phyloP scores from a whole-genome alignment of 768 basidiomycete species.

The Leucogyrophana mollusca region DNA sequence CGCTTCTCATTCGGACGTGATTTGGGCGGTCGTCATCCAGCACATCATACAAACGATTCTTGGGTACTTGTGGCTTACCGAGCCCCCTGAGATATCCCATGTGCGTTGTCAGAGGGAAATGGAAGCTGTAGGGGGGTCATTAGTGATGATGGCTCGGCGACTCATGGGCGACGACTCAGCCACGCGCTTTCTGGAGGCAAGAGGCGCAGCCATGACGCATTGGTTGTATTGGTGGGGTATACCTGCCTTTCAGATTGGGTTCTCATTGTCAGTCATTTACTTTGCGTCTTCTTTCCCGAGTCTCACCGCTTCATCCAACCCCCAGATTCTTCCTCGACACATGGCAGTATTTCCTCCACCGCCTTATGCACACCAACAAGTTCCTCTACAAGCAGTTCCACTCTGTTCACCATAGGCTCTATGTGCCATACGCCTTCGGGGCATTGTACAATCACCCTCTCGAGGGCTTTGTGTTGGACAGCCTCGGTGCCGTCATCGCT shows the following conservation, averaged over 20 bases:
- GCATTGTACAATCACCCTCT: slow-evolving; percentile 97
- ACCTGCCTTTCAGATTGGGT: slow-evolving; percentile 66
- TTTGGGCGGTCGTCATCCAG: slow-evolving; percentile 82
- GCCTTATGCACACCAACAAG: slow-evolving; percentile 85
- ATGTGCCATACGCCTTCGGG: slow-evolving; percentile 96
- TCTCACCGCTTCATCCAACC: not conserved
- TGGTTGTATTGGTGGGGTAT: slow-evolving; percentile 93
- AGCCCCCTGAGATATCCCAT: slow-evolving; percentile 29
- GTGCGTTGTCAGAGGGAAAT: slow-evolving; percentile 42
- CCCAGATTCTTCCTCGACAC: slow-evolving; percentile 90
- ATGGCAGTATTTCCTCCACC: slow-evolving; percentile 98
- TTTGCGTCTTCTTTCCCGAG: slow-evolving; percentile 1
- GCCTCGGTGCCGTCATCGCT: slow-evolving; percentile 75
- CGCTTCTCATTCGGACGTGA: slow-evolving; percentile 68
- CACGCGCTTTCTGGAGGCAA: slow-evolving; percentile 31
- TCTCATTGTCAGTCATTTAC: slow-evolving; percentile 76
- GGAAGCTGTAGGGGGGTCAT: slow-evolving; percentile 37
- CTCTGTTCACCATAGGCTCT: slow-evolving; percentile 92
- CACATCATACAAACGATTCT: slow-evolving; percentile 81
- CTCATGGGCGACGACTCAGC: slow-evolving; percentile 42
- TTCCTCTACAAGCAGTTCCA: slow-evolving; percentile 91
- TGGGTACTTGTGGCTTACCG: slow-evolving; percentile 66
- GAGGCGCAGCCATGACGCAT: slow-evolving; percentile 49
- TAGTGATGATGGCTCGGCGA: slow-evolving; percentile 38
- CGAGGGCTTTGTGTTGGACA: slow-evolving; percentile 91